Conservation (phyloP, 805 yeast genomes). For the Ogataea thermomethanolica region DNA sequence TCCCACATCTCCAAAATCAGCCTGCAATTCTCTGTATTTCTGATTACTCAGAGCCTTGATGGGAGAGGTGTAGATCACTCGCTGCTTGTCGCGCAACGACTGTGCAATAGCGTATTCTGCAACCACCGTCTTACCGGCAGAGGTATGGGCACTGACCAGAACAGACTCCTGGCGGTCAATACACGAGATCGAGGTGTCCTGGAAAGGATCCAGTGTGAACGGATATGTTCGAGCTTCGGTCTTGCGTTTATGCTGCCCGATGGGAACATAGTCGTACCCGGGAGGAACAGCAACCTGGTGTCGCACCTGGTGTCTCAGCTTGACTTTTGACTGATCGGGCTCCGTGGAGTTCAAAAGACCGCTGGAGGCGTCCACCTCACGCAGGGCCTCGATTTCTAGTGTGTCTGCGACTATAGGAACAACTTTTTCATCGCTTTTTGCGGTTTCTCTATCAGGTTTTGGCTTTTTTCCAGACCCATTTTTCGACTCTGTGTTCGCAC, state of each 20-base stretch:
- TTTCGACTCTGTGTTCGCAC: constrained; percentile 14
- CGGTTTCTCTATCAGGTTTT: constrained; percentile 31
- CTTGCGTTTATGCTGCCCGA: constrained; percentile 76
- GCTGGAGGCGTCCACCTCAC: constrained; percentile 81
- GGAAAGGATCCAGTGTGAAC: constrained; percentile 93
- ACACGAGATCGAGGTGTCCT: constrained; percentile 93
- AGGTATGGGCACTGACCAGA: constrained; percentile 94
- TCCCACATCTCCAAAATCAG: constrained; percentile 96
- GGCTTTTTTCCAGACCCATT: constrained; percentile 24
- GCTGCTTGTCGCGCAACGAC: constrained; percentile 83
- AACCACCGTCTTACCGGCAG: constrained; percentile 96
- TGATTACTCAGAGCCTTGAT: constrained; percentile 94
- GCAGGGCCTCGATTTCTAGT: constrained; percentile 82
- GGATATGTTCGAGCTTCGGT: constrained; percentile 89
- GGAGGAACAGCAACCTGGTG: constrained; percentile 98
- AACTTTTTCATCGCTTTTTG: constrained; percentile 25
- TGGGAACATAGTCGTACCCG: constrained; percentile 81
- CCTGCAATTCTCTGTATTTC: constrained; percentile 85
- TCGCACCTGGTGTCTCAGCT: constrained; percentile 87
- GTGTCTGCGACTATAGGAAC: constrained; percentile 81
- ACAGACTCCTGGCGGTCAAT: constrained; percentile 94
- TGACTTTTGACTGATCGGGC: constrained; percentile 39
- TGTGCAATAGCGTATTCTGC: constrained; percentile 98
- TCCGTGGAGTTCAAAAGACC: constrained; percentile 51
- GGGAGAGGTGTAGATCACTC: constrained; percentile 94